Conservation (phyloP, 2,329 filamentous ascomycete species). For the Aaosphaeria arxii region DNA sequence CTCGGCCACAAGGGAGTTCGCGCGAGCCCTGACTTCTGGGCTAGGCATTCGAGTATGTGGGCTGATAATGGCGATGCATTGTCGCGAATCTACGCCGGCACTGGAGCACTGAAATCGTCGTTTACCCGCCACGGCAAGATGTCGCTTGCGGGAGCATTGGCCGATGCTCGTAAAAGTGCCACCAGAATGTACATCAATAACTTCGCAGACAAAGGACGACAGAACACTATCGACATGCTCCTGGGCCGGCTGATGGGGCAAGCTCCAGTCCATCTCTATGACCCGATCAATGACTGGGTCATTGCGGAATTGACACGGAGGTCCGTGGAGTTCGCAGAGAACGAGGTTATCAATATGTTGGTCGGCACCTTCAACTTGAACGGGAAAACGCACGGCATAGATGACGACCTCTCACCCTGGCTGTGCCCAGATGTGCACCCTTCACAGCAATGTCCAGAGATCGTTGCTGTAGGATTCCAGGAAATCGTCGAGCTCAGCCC, state of each 20-base stretch:
- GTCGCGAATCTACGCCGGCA: constrained; percentile 94
- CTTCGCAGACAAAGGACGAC: constrained; percentile 87
- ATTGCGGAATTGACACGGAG: constrained; percentile 68
- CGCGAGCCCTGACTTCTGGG: constrained; percentile 80
- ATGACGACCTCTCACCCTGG: constrained; percentile 81
- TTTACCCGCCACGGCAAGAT: constrained; percentile 95
- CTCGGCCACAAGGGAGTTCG: constrained; percentile 68
- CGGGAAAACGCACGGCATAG: constrained; percentile 73
- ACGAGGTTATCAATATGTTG: constrained; percentile 72
- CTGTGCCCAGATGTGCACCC: constrained; percentile 65
- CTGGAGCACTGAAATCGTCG: constrained; percentile 90
- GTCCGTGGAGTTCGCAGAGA: constrained; percentile 70
- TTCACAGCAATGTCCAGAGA: constrained; percentile 67
- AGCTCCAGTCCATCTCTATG: constrained; percentile 77
- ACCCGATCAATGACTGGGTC: constrained; percentile 92
- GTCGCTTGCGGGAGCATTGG: constrained; percentile 87
- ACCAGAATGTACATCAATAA: constrained; percentile 97
- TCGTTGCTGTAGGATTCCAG: constrained; percentile 90
- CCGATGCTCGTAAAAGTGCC: constrained; percentile 93
- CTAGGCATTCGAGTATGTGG: constrained; percentile 89
- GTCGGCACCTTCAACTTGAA: constrained; percentile 95
- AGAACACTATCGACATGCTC: constrained; percentile 92
- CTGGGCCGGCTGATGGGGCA: constrained; percentile 84
- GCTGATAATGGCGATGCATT: constrained; percentile 94
- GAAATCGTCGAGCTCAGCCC: constrained; percentile 98